These are phyloP conservation scores for Apium graveolens DNA, from an alignment of 129 eudicot genomes.

Conservation along the genomic window DNA sequence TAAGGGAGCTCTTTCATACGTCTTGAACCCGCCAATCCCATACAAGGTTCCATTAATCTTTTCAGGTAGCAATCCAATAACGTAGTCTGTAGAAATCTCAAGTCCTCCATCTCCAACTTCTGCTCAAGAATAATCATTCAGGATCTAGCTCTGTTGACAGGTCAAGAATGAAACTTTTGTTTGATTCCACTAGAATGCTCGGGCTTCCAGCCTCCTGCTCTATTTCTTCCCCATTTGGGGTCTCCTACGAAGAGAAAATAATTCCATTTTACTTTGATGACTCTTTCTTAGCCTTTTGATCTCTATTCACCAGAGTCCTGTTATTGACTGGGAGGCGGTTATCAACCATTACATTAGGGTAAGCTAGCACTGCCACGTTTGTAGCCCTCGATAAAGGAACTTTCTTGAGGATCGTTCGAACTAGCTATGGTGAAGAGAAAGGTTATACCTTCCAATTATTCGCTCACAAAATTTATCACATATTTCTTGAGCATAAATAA, in stretches of 20 bases:
- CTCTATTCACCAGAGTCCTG: conserved; percentile 53
- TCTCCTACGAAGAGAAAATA: conserved; percentile 75
- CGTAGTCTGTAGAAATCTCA: conserved; percentile 45
- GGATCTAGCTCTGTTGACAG: conserved; percentile 44
- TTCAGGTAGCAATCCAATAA: conserved; percentile 63
- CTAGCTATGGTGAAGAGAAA: conserved; percentile 57
- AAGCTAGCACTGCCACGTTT: conserved; percentile 31
- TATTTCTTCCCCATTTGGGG: conserved; percentile 95
- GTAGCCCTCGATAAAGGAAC: conserved; percentile 43
- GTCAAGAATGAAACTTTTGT: conserved; percentile 16
- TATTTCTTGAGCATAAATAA: conserved; percentile 38
- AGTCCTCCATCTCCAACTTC: conserved; percentile 57
- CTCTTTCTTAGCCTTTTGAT: conserved; percentile 54
- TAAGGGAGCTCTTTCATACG: neutral
- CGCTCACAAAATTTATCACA: conserved; percentile 48
- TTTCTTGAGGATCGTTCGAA: conserved; percentile 49
- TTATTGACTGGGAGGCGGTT: conserved; percentile 36
- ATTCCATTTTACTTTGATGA: conserved; percentile 78
- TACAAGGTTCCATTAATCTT: conserved; percentile 68
- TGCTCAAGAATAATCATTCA: conserved; percentile 49
- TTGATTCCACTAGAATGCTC: conserved; percentile 8
- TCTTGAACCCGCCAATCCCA: conserved; percentile 48
- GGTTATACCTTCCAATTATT: conserved; percentile 70
- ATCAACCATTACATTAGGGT: conserved; percentile 16
- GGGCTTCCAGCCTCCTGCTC: conserved; percentile 58